phyloP scores from a whole-genome alignment of 495 filamentous ascomycete species.

The Jackrogersella multiformis region DNA sequence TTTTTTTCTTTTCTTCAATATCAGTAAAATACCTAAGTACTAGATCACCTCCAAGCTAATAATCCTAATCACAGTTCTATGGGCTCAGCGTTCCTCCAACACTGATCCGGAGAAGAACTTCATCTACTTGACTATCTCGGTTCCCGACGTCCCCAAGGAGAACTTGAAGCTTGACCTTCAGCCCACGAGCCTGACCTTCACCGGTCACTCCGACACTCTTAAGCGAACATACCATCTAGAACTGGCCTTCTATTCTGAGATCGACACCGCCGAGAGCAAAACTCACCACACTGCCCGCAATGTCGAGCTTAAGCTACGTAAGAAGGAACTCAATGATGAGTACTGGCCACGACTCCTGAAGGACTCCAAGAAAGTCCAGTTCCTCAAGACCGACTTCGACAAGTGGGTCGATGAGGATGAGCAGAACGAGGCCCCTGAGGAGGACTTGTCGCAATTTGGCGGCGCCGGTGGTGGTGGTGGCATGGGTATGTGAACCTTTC shows the following conservation, averaged over 20 bases:
- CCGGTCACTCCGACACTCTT: conserved; percentile 75
- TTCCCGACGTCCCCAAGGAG: conserved; percentile 75
- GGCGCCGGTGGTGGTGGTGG: conserved; percentile 22
- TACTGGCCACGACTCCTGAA: conserved; percentile 97
- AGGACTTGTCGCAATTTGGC: conserved; percentile 79
- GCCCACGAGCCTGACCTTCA: conserved; percentile 79
- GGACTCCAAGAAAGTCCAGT: conserved; percentile 87
- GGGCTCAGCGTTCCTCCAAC: conserved; percentile 93
- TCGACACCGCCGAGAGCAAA: conserved; percentile 83
- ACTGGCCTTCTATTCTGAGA: conserved; percentile 91
- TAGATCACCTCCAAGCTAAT: conserved; percentile 29
- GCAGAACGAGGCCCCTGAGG: conserved; percentile 86
- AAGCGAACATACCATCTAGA: conserved; percentile 88
- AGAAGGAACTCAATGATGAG: conserved; percentile 91
- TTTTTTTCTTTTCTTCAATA: too few relatives aligned
- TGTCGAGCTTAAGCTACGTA: conserved; percentile 88
- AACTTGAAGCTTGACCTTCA: conserved; percentile 83
- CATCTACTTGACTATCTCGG: conserved; percentile 89
- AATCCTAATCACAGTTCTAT: conserved; percentile 71
- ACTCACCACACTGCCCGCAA: conserved; percentile 83
- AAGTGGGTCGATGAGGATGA: conserved; percentile 99
- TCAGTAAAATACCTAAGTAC: neutral
- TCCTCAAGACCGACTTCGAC: conserved; percentile 98
- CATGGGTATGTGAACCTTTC: conserved; percentile 55
- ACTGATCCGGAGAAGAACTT: conserved; percentile 85